phyloP scores from a whole-genome alignment of 371 early-diverging fungal species.

The Thermomucor indicae-seudaticae region DNA sequence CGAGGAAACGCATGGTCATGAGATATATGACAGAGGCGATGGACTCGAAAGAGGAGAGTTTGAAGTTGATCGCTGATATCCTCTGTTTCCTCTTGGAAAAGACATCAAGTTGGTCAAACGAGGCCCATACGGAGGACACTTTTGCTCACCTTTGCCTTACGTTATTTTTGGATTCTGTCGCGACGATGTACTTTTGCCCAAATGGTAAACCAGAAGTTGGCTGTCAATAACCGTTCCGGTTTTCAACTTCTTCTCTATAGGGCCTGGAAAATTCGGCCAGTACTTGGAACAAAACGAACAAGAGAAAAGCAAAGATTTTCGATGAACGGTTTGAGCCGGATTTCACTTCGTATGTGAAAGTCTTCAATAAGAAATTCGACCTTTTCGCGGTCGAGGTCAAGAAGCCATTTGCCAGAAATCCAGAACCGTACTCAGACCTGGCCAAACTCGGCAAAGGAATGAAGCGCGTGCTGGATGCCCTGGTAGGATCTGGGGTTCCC shows the following conservation, averaged over 20 bases:
- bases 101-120: not conserved
- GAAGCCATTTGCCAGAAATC: not conserved
- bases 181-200: not conserved
- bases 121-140: not conserved
- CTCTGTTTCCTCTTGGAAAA: not conserved
- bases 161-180: not conserved
- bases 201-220: not conserved
- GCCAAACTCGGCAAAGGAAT: not conserved
- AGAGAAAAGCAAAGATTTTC: not conserved
- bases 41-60: not conserved
- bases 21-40: not conserved
- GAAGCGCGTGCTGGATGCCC: no score
- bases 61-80: not conserved
- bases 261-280: not conserved
- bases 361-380: not conserved
- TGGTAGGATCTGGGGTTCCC: no score
- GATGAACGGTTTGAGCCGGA: conserved; percentile 2
- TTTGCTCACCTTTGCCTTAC: not conserved
- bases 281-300: not conserved
- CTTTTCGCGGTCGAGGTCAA: not conserved
- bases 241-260: not conserved
- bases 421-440: not conserved
- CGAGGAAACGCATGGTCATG: not conserved
- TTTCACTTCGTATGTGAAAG: conserved; percentile 5
- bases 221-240: not conserved